Base-by-base conservation (phyloP, 768 basidiomycete genomes). In the Russula foetens region DNA sequence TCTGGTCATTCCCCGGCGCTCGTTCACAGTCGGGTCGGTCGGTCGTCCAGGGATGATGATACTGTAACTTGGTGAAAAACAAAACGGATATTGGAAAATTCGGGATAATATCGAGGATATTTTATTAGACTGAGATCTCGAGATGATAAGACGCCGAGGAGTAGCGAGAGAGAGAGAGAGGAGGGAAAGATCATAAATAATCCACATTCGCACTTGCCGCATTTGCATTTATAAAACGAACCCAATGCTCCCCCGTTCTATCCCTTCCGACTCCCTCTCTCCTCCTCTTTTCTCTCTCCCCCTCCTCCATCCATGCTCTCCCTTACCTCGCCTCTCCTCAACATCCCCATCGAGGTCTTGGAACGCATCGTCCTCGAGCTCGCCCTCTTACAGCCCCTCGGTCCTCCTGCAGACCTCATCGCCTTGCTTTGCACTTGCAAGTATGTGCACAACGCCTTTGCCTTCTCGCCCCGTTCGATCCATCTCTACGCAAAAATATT, bases 401-500 rank as follows among this genome's bases (percentile, higher is more conserved):
- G 79, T 19, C 82, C 79, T 0, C 85, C 85, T 0, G 38, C 69
- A 1, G 60, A 72, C 7, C 69, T 88, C 50, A 58, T 79, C 19
- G 74, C 84, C 0, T 73, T 90, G 51, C 77, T 81, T 49, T 71
- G 71, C 31, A 71, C 79, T 4, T 83, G 75, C 58, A 73, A 63
- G 2, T 58, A 68, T 48, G 66, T 87, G 21, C 57, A 81, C 67
- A 11, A 51, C 33, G 53, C 65, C 0, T 77, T 86, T n/a, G n/a
- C n/a, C 64, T 56, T 59, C 9, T 57, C 63, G 0, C 65, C 71
- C 54, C 51, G 51, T 24, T 70, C 74, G 51, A 69, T 70, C 7
- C 59, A 72, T 23, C 78, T 89, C 55, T 81, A 79, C 63, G 76
- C 82, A 0, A 71, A 74, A 33, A 76, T 90, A 7, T 88, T 82